Conservation (phyloP, 106 monocot species). For the Cymbidium sinense region DNA sequence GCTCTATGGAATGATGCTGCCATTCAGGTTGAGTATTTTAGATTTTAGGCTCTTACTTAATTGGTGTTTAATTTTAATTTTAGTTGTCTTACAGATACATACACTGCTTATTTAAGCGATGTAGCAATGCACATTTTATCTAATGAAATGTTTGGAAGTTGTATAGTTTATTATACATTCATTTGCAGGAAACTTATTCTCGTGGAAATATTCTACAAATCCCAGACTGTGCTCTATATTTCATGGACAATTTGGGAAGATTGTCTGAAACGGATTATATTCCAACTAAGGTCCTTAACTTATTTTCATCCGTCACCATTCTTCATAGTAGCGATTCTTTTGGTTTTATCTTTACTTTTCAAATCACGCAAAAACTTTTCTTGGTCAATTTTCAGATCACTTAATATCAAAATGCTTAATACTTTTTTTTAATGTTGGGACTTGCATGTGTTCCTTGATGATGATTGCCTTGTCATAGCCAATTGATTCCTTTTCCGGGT, state of each 20-base stretch:
- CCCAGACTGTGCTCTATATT: slow-evolving; percentile 92
- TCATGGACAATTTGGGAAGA: slow-evolving; percentile 87
- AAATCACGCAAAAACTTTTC: neutral
- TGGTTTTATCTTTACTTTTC: neutral
- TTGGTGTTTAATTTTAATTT: neutral
- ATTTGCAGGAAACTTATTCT: slow-evolving; percentile 74
- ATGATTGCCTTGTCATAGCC: neutral
- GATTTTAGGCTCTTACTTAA: neutral
- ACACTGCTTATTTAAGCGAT: neutral
- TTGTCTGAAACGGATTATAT: slow-evolving; percentile 71
- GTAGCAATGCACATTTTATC: neutral
- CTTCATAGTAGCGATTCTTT: neutral
- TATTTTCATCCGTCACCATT: neutral
- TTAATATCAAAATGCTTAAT: neutral
- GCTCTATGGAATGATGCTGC: slow-evolving; percentile 90
- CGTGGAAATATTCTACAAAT: slow-evolving; percentile 81
- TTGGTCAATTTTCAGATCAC: neutral
- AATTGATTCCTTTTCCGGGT: neutral
- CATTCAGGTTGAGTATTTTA: slow-evolving; percentile 55
- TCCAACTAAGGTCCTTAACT: slow-evolving; percentile 76
- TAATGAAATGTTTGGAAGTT: neutral
- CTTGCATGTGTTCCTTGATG: neutral
- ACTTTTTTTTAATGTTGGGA: neutral
- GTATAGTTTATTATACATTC: slow-evolving; percentile 8
- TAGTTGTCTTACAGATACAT: neutral